Evolutionary conservation across 2,329 filamentous ascomycete species (phyloP), one percentile per base, ranked within the genome.

Genomic region (Leptoxyphium fumago): DNA sequence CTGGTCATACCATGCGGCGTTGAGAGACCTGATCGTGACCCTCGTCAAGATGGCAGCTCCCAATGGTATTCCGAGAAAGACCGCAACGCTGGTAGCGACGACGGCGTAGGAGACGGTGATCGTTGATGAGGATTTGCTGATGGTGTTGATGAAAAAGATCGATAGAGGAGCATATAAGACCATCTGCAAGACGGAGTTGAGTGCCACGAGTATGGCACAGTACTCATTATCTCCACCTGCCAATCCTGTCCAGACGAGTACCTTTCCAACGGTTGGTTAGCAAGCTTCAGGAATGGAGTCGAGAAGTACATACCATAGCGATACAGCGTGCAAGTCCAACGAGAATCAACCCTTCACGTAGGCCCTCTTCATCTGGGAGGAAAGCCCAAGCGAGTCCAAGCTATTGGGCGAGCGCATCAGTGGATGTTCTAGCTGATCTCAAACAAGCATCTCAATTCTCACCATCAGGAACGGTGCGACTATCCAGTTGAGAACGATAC

Each of bases 281-380:
- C 17, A 3, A n/a, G 9, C 9, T 3, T 38, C 34, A 6, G 6
- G 34, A 6, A n/a, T 38, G 13, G 13, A 11, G 18, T 26, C n/a
- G 21, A 74, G 52, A 1, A 73, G 64, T 13, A 68, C 63, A 46
- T 59, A 82, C 84, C 86, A 94, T 94, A 29, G 85, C 86, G 49
- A 94, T 94, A 54, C 87, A 94, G 43, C 87, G 69, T 5, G 83
- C 87, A 1, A 94, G 67, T 0, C 87, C 86, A 0, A 94, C 86
- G 5, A 94, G 74, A 32, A 89, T 84, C 2, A 91, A 65, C 0
- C 83, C 84, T 29, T 76, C 71, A 1, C 70, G 55, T 9, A 74
- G 56, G 0, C 60, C 67, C 38, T 58, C 55, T 46, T 70, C 60
- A 49, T 74, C 70, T 0, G 70, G 70, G 2, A 74, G 56, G 50